Conservation (phyloP, 192 early-diverging fungal genomes). For the Geranomyces michiganensis region DNA sequence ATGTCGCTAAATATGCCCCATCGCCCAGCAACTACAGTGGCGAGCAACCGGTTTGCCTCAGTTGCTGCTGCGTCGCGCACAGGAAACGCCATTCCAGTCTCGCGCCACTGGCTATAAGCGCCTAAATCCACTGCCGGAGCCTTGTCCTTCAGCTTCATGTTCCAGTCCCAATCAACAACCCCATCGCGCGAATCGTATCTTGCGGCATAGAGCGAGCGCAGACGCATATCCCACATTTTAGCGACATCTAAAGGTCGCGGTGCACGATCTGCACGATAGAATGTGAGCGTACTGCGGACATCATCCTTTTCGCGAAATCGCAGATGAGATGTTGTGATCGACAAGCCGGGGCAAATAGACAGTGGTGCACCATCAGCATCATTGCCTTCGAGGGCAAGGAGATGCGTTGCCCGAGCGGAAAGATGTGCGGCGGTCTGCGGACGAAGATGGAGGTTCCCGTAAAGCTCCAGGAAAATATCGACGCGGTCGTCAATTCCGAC, state of each 20-base stretch:
- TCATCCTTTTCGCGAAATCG: constrained; percentile 62
- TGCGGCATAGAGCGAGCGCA: constrained; percentile 38
- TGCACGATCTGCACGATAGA: constrained; percentile 49
- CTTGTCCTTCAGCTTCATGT: constrained; percentile 57
- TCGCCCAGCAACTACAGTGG: constrained; percentile 55
- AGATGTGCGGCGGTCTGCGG: constrained; percentile 37
- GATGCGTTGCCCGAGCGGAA: not conserved
- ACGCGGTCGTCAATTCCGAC: constrained; percentile 36
- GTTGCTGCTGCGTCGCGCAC: constrained; percentile 40
- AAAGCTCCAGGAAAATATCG: constrained; percentile 57
- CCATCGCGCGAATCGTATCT: constrained; percentile 58
- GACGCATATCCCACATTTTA: constrained; percentile 46
- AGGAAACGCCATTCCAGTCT: constrained; percentile 47
- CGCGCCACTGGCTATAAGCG: constrained; percentile 51
- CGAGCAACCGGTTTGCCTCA: constrained; percentile 50
- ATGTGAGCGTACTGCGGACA: constrained; percentile 59
- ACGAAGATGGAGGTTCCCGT: constrained; percentile 53
- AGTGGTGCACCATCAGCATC: not conserved
- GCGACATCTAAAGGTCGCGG: constrained; percentile 37
- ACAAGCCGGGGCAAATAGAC: constrained; percentile 6
- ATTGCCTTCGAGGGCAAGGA: constrained; percentile 14
- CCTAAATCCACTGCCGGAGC: constrained; percentile 6
- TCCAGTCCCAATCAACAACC: constrained; percentile 63
- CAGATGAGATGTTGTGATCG: constrained; percentile 21
- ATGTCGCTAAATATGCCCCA: constrained; percentile 64